Evolutionary conservation across 2,329 filamentous ascomycete species (phyloP), one percentile per base, ranked within the genome.

Genomic region (Fusarium falciforme): DNA sequence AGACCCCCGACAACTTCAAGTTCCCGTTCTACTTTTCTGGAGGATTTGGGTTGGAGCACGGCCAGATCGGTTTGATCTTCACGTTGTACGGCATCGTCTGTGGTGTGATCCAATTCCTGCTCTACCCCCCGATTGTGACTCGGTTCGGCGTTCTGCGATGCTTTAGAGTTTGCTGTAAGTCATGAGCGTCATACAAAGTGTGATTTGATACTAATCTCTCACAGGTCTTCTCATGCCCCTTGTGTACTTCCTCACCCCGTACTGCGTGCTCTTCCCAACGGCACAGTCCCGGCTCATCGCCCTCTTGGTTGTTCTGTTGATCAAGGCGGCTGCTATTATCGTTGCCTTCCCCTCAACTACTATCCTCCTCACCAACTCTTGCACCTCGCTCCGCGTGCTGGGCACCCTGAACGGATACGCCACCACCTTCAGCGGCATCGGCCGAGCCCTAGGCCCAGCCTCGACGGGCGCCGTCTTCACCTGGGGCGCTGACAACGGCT

Each of bases 371-470:
- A 98, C 95, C 31, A 98, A 98, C 83, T 94, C 92, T 11, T 94
- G 94, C 6, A 84, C 87, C 1, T 95, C 92, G 64, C 85, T 98
- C 17, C 77, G 76, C 49, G 89, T 97, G 11, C 88, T 98, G 6
- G 95, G 95, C 1, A 98, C 95, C 0, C 84, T 98, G 64, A 98
- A 98, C 79, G 96, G 96, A 4, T 91, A 98, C 70, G 95, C 94
- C 0, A 98, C 95, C 0, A 93, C 92, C 65, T 90, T 95, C 36
- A 93, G 92, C 73, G 95, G 94, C 0, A 82, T 98, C 6, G 96
- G 95, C 2, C 87, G 95, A 58, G 95, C 94, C 1, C 78, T 89
- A 1, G 96, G 96, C 0, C 96, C 96, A 0, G 93, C 93, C 0
- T 82, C 93, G 36, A 89, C 91, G 0, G 96, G 96, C 0, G 84